Percentiles rank a stretch among this genome's conserved stretches.
phyloP scores from a whole-genome alignment of 2,329 filamentous ascomycete genomes.

The Phaeosphaeria sp. region DNA sequence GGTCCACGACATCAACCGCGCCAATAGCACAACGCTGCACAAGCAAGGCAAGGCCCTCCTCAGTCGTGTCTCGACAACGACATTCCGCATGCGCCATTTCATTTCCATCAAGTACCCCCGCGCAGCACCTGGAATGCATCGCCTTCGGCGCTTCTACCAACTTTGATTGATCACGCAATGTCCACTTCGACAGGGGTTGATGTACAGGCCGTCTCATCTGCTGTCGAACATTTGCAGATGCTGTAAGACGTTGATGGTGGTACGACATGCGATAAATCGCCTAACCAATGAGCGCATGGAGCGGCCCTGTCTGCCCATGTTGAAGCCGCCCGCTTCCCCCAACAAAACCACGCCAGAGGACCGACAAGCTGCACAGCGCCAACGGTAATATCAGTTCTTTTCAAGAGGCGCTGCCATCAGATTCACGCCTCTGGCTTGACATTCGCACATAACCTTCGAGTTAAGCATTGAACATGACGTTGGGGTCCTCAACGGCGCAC shows the following conservation, averaged over 20 bases:
- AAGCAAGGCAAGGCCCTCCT: slow-evolving; percentile 6
- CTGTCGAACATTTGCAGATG: slow-evolving; percentile 23
- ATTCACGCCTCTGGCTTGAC: not conserved
- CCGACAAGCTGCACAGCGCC: slow-evolving; percentile 21
- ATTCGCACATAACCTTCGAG: not conserved
- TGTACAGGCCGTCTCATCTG: slow-evolving; percentile 19
- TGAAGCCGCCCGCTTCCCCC: slow-evolving; percentile 38
- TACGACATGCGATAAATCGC: slow-evolving; percentile 20
- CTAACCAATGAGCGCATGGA: slow-evolving; percentile 34
- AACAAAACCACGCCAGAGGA: slow-evolving; percentile 26
- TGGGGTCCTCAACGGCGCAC: slow-evolving; percentile 6
- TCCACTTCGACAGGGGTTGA: slow-evolving; percentile 11
- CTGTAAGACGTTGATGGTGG: slow-evolving; percentile 34
- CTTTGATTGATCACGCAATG: not conserved
- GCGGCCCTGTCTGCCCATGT: slow-evolving; percentile 19
- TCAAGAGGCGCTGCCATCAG: not conserved
- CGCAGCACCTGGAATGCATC: not conserved
- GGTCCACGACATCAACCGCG: slow-evolving; percentile 20
- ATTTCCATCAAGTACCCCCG: slow-evolving; percentile 3
- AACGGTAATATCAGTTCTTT: slow-evolving; percentile 4
- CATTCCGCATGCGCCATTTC: slow-evolving; percentile 3
- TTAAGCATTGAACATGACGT: slow-evolving; percentile 1
- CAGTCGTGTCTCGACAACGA: not conserved
- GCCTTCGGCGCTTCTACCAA: not conserved
- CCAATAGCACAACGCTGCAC: slow-evolving; percentile 19